These are phyloP conservation scores for Aphanomyces stellatus DNA, from an alignment of 352 stramenopile species.

Conservation along the genomic window DNA sequence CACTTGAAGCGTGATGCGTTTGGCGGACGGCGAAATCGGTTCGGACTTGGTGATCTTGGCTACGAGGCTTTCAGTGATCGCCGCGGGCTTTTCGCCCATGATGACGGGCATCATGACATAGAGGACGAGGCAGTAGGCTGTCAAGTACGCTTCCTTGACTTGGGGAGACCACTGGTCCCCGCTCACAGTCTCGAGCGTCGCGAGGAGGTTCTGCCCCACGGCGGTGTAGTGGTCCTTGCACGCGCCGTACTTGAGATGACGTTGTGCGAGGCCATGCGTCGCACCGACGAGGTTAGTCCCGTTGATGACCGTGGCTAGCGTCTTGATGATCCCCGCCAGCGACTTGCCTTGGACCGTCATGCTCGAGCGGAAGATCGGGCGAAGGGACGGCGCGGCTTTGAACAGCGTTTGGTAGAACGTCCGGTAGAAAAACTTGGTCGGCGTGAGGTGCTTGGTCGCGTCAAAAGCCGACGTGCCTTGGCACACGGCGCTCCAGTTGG, in stretches of 20 bases:
- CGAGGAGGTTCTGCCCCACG: background rate
- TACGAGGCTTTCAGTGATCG: background rate
- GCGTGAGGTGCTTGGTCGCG: slow-evolving; percentile 1
- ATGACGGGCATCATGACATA: slow-evolving; percentile 5
- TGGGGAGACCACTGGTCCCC: background rate
- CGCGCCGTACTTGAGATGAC: background rate
- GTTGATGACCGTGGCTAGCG: slow-evolving; percentile 3
- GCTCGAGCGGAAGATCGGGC: slow-evolving; percentile 8
- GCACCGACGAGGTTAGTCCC: background rate
- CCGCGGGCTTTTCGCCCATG: background rate
- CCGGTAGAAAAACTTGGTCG: slow-evolving; percentile 5
- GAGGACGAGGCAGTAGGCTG: slow-evolving; percentile 4
- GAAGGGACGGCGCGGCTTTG: background rate
- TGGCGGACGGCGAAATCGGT: background rate
- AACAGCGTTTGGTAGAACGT: slow-evolving; percentile 8
- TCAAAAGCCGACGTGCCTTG: background rate
- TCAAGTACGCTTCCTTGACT: slow-evolving; percentile 4
- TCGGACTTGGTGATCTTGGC: slow-evolving; percentile 1
- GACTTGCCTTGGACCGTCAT: slow-evolving; percentile 16
- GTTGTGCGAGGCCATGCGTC: background rate
- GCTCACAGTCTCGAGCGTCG: background rate
- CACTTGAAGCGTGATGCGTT: background rate
- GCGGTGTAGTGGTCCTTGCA: slow-evolving; percentile 2
- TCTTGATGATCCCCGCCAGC: background rate
- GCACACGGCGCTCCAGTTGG: background rate